Base-by-base conservation (phyloP, 1,139 yeast genomes). In the Suhomyces bokatorum region DNA sequence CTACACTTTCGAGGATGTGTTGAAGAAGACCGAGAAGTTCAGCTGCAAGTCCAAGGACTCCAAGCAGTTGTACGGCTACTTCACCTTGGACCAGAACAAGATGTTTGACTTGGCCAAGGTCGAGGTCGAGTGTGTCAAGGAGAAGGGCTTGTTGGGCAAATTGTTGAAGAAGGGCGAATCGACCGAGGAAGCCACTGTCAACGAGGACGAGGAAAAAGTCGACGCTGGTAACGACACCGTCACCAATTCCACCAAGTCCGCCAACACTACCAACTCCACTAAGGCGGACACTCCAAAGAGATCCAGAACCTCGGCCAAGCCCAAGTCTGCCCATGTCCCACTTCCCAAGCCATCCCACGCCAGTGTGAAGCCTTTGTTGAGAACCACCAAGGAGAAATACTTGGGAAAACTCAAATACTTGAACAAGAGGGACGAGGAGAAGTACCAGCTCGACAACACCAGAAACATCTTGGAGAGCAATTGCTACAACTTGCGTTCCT, bases 401-500 rank as follows among this genome's bases (percentile, higher is more conserved):
- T 36, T 53, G 51, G 30, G 54, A 52, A 44, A 57, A 41, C 66
- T 74, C 51, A 49, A 57, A 2, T 59, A 65, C 43, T 67, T 73
- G 56, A 67, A 69, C 43, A 49, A 53, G 7, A 70, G 69, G 48
- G 93, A 85, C 55, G 63, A 64, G 13, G 73, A 68, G 40, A 70
- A 80, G 48, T 62, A 68, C 29, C 64, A 69, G 42, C 61, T 77
- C 16, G 83, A 81, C 40, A 77, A 76, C 44, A 58, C 69, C 28
- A 72, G 73, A 53, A 85, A 85, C 56, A 57, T 67, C 22, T 69
- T 85, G 37, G 93, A 85, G 61, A 73, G 79, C 13, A 64, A 72
- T 14, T 66, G 86, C 45, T 85, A 85, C 59, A 75, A 71, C 40
- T 68, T 84, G 28, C 77, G 90, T 48, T 65, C 75, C 7, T 71